A percentile compares a stretch with the other conserved stretches of the same genome.
phyloP scores from a whole-genome alignment of 192 early-diverging fungal genomes.

The Helicostylum pulchrum region DNA sequence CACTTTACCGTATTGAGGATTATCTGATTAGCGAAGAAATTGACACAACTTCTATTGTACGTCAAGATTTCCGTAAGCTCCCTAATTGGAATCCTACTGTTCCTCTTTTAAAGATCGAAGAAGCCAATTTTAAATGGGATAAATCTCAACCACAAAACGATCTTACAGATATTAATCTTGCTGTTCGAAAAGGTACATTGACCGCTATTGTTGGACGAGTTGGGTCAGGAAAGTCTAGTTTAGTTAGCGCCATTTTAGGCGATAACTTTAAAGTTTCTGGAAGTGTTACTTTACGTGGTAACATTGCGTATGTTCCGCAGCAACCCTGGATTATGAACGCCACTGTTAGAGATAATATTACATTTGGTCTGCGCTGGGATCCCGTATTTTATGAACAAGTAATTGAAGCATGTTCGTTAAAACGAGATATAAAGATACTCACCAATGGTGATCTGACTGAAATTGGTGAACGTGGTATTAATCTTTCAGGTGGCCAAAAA shows the following conservation, averaged over 20 bases:
- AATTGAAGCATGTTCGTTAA: slow-evolving; percentile 80
- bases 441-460: slow-evolving; percentile 87
- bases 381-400: slow-evolving; percentile 65
- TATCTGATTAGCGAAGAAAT: slow-evolving; percentile 83
- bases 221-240: slow-evolving; percentile 61
- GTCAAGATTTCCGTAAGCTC: slow-evolving; percentile 32
- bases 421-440: slow-evolving; percentile 79
- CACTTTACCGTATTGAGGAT: slow-evolving; percentile 72
- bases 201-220: slow-evolving; percentile 43
- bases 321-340: slow-evolving; percentile 95
- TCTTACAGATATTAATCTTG: slow-evolving; percentile 39
- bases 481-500: slow-evolving; percentile 90
- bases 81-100: slow-evolving; percentile 9
- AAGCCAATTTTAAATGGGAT: slow-evolving; percentile 57
- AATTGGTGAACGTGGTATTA: slow-evolving; percentile 89
- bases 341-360: slow-evolving; percentile 87
- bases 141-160: slow-evolving; percentile 29
- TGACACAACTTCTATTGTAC: slow-evolving; percentile 59
- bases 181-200: slow-evolving; percentile 36
- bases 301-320: slow-evolving; percentile 72
- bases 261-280: slow-evolving; percentile 78
- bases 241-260: slow-evolving; percentile 78
- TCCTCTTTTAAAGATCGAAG: slow-evolving; percentile 42
- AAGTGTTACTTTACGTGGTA: slow-evolving; percentile 58
- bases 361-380: slow-evolving; percentile 80